Base-by-base conservation (phyloP, 2,329 filamentous ascomycete species). In the Sporothrix variecibatus region DNA sequence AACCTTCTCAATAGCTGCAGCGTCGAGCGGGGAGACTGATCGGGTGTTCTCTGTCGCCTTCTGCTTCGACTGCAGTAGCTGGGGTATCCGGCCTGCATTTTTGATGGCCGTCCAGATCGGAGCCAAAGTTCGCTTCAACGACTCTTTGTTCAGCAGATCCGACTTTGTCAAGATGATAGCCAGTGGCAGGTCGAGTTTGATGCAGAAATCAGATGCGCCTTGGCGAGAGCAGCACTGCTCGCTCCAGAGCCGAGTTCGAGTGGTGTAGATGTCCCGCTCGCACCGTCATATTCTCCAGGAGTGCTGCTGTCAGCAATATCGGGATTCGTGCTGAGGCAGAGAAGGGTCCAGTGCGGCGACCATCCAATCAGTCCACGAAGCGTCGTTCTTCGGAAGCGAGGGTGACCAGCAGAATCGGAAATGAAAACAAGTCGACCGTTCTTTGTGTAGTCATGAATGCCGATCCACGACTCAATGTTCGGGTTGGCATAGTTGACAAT, bases 281-380 rank as follows among this genome's bases (percentile, higher is more conserved):
- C 3, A 0, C 23, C 7, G 6, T 38, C 58, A 15, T 26, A 28
- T 20, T 68, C 71, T 9, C 49, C 49, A 28, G 26, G 8, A 38
- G 40, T 38, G 4, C 34, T 20, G 1, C 23, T 71, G 17, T 92
- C 89, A 12, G 87, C 86, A 76, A 92, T 92, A 79, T 96, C 93
- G 49, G 94, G 94, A 65, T 94, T 91, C 0, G 74, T 64, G 3
- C 40, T 70, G 75, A 98, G 90, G 78, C 97, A 98, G 1, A 98
- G 86, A 28, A 97, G 82, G 0, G 93, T 94, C 92, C 96, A 99
- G 80, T 98, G 94, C 9, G 96, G 96, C 51, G 93, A 93, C 95
- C 96, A 98, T 64, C 95, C 96, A 76, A 99, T 88, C n/a, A 99
- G 86, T 0, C 95, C 94, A 75, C 95, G 90, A 72, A 98, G 86